phyloP scores from a whole-genome alignment of 805 yeast species.

The Limtongia smithiae region DNA sequence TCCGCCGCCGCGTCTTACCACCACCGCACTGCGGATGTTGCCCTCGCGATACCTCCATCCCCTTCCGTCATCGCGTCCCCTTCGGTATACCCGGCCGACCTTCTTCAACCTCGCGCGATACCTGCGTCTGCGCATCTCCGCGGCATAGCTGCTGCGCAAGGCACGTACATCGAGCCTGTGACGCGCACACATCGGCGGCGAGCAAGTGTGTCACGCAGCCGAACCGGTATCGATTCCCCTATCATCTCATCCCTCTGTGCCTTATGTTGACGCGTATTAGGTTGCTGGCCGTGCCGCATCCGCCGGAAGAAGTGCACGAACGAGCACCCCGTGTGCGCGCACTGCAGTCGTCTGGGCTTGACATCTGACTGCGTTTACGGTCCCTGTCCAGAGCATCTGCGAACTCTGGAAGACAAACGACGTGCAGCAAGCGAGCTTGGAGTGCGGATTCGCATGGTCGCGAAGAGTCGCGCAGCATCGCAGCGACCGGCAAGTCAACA shows the following conservation, averaged over 20 bases:
- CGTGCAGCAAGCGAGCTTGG: constrained; percentile 6
- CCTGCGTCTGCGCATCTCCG: too few relatives aligned
- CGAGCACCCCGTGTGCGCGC: constrained; percentile 14
- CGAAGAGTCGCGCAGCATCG: neutral
- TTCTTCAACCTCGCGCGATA: too few relatives aligned
- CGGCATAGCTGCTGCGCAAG: too few relatives aligned
- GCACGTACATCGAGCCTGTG: too few relatives aligned
- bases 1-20: too few relatives aligned
- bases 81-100: too few relatives aligned
- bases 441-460: neutral
- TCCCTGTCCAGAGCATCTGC: constrained; percentile 17
- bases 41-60: too few relatives aligned
- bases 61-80: too few relatives aligned
- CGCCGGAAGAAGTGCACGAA: constrained; percentile 26
- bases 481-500: neutral
- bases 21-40: too few relatives aligned
- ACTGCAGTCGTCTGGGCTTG: constrained; percentile 17
- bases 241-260: neutral
- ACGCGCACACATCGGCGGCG: constrained; percentile 5
- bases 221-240: constrained; percentile 9
- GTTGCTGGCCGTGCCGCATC: constrained; percentile 26
- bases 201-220: constrained; percentile 7
- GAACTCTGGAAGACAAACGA: constrained; percentile 7
- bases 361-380: constrained; percentile 16
- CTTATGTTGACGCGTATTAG: neutral